These are phyloP conservation scores for Colletotrichum simmondsii DNA, from an alignment of 2,329 filamentous ascomycete species.

Conservation along the genomic window DNA sequence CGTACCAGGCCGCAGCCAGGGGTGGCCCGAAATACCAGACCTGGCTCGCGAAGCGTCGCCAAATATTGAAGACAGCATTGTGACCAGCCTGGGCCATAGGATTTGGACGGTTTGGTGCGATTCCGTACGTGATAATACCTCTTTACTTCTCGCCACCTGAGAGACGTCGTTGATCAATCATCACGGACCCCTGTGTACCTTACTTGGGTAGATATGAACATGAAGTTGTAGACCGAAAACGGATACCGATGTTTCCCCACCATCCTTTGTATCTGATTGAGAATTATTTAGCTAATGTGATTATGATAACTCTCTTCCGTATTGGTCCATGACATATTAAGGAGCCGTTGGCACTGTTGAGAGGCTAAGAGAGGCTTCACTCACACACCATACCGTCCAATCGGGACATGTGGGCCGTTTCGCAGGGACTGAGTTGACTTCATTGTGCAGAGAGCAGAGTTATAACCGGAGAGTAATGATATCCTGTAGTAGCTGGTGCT, in stretches of 20 bases:
- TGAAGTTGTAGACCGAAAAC: not conserved
- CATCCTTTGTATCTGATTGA: not conserved
- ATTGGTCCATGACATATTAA: too few species aligned
- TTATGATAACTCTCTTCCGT: too few species aligned
- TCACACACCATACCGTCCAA: not conserved
- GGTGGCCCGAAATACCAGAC: conserved; percentile 89
- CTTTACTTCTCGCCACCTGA: conserved; percentile 69
- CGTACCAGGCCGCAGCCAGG: conserved; percentile 79
- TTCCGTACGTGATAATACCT: conserved; percentile 75
- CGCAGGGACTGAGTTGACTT: not conserved
- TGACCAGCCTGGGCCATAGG: conserved; percentile 83
- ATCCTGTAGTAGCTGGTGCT: too few species aligned
- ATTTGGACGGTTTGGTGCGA: conserved; percentile 89
- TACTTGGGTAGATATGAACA: not conserved
- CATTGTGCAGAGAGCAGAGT: not conserved
- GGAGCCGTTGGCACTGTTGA: too few species aligned
- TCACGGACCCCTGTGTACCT: not conserved
- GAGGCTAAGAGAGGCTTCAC: not conserved
- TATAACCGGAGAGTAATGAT: too few species aligned
- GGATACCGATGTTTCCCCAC: not conserved
- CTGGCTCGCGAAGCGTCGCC: conserved; percentile 85
- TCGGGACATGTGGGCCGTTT: not conserved
- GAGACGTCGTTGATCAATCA: not conserved
- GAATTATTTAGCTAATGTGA: not conserved
- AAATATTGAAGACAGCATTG: conserved; percentile 84